Conservation (phyloP, 2,329 filamentous ascomycete genomes). For the Lanzia echinophila region DNA sequence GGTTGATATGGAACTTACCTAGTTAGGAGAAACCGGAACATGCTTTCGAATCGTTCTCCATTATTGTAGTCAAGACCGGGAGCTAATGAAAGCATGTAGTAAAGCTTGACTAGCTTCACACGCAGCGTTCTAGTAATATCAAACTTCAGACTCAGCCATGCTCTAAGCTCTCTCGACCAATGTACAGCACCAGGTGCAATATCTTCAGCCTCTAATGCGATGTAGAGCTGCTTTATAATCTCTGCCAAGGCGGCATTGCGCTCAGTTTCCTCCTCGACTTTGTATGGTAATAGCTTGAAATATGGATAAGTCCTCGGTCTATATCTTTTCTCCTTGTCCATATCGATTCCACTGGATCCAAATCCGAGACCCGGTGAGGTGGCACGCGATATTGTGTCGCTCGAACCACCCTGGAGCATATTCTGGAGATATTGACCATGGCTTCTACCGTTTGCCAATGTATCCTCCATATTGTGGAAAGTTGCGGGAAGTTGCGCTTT, state of each 20-base stretch:
- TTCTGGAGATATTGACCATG: slow-evolving; percentile 25
- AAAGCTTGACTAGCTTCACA: slow-evolving; percentile 78
- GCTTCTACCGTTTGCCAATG: slow-evolving; percentile 24
- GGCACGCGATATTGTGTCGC: slow-evolving; percentile 72
- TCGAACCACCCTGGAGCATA: slow-evolving; percentile 26
- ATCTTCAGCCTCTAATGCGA: slow-evolving; percentile 84
- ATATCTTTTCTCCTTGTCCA: slow-evolving; percentile 55
- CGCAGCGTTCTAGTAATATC: slow-evolving; percentile 83
- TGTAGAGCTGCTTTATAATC: slow-evolving; percentile 90
- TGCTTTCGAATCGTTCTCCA: slow-evolving; percentile 87
- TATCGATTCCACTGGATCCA: slow-evolving; percentile 40
- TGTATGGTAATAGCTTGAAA: slow-evolving; percentile 82
- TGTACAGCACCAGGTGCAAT: slow-evolving; percentile 90
- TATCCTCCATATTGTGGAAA: slow-evolving; percentile 24
- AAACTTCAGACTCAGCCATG: slow-evolving; percentile 95
- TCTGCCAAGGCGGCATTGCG: slow-evolving; percentile 74
- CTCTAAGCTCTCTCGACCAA: slow-evolving; percentile 93
- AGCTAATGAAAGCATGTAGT: slow-evolving; percentile 87
- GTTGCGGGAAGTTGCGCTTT: slow-evolving; percentile 1
- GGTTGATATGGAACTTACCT: slow-evolving; percentile 55
- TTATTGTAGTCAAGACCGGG: slow-evolving; percentile 78
- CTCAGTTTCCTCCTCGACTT: slow-evolving; percentile 72
- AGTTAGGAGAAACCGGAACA: slow-evolving; percentile 87
- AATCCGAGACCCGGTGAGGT: slow-evolving; percentile 70
- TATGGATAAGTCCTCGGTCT: slow-evolving; percentile 91